Percentiles rank a stretch among this genome's conserved stretches.
These are phyloP conservation scores for Musa schizocarpa DNA, from an alignment of 176 grass and related monocot genomes.

Conservation along the genomic window DNA sequence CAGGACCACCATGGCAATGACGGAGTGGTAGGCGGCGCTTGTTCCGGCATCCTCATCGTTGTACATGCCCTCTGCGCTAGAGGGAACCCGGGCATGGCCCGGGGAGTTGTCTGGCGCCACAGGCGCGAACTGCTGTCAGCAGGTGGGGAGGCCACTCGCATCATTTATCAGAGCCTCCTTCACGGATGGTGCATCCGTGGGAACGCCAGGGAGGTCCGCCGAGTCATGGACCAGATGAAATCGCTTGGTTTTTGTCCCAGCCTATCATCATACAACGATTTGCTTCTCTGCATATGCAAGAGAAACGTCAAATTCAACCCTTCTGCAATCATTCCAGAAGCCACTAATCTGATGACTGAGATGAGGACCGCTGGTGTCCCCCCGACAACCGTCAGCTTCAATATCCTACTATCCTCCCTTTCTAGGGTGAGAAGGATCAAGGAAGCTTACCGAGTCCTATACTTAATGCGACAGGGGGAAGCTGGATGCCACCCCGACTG, in stretches of 20 bases:
- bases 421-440: slow-evolving; percentile 53
- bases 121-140: slow-evolving; percentile 27
- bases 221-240: slow-evolving; percentile 44
- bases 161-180: slow-evolving; percentile 39
- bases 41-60: slow-evolving; percentile 36
- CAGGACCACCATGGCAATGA: not conserved
- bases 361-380: slow-evolving; percentile 37
- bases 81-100: slow-evolving; percentile 39
- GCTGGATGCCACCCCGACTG: slow-evolving; percentile 51
- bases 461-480: slow-evolving; percentile 48
- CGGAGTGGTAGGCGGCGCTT: slow-evolving; percentile 12
- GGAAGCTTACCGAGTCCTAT: slow-evolving; percentile 56
- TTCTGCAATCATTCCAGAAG: slow-evolving; percentile 51
- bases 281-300: slow-evolving; percentile 45
- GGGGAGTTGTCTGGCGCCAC: slow-evolving; percentile 53
- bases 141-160: slow-evolving; percentile 19
- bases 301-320: slow-evolving; percentile 67
- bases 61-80: slow-evolving; percentile 48
- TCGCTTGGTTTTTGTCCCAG: slow-evolving; percentile 24
- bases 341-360: slow-evolving; percentile 41
- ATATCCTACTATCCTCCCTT: slow-evolving; percentile 66
- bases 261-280: slow-evolving; percentile 43
- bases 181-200: slow-evolving; percentile 60
- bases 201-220: slow-evolving; percentile 44
- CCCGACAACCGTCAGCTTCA: slow-evolving; percentile 47